phyloP scores from a whole-genome alignment of 305 asterid species.

The Solanum aculeatissimum region DNA sequence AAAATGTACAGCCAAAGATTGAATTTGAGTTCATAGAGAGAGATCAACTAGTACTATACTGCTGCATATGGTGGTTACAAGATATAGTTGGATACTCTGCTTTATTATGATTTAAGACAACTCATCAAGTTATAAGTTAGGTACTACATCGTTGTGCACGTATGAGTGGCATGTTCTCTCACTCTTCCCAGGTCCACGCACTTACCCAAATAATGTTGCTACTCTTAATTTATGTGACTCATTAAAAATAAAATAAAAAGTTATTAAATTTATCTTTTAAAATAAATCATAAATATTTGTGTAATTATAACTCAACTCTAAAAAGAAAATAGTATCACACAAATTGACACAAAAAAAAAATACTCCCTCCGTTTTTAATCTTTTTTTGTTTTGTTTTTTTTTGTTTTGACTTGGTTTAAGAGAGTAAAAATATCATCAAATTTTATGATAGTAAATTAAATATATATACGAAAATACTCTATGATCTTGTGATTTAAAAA shows the following conservation, averaged over 20 bases:
- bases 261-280: too few species aligned
- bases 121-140: background rate
- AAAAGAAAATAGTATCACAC: background rate
- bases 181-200: background rate
- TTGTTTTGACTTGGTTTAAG: background rate
- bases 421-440: background rate
- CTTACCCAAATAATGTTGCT: background rate
- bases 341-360: background rate
- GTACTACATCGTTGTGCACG: background rate
- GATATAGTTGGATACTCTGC: background rate
- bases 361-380: too few species aligned
- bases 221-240: background rate
- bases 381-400: too few species aligned
- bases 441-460: background rate
- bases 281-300: too few species aligned
- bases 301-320: too few species aligned
- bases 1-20: background rate
- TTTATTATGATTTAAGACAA: background rate
- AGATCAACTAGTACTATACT: background rate
- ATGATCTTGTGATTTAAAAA: background rate
- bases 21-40: background rate
- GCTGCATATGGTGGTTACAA: constrained; percentile 1
- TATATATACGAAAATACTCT: background rate
- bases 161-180: constrained; percentile 6
- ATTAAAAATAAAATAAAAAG: too few species aligned